Conservation (phyloP, 2,329 filamentous ascomycete genomes). For the Nemania serpens region DNA sequence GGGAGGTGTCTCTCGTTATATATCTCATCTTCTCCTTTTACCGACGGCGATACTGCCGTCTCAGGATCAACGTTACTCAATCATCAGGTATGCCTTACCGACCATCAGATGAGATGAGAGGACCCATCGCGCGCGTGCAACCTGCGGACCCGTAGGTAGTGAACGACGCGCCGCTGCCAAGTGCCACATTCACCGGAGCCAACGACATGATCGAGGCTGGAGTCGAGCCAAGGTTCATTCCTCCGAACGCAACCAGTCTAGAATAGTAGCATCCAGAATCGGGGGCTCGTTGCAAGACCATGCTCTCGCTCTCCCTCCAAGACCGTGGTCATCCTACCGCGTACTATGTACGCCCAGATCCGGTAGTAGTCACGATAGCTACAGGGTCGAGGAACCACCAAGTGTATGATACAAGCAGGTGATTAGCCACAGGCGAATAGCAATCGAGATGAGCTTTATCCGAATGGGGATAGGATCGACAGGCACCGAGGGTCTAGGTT, state of each 20-base stretch:
- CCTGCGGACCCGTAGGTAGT: slow-evolving; percentile 16
- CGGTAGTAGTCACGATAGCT: slow-evolving; percentile 24
- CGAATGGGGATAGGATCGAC: slow-evolving; percentile 26
- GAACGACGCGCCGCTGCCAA: slow-evolving; percentile 6
- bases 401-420: slow-evolving; percentile 35
- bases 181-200: slow-evolving; percentile 11
- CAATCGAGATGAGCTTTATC: slow-evolving; percentile 14
- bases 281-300: slow-evolving; percentile 21
- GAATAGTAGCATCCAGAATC: slow-evolving; percentile 22
- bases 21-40: slow-evolving; percentile 3
- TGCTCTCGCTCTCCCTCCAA: slow-evolving; percentile 8
- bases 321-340: slow-evolving; percentile 23
- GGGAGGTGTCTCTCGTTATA: slow-evolving; percentile 19
- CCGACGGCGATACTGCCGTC: slow-evolving; percentile 14
- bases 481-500: slow-evolving; percentile 22
- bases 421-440: slow-evolving; percentile 26
- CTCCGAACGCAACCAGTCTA: slow-evolving; percentile 7
- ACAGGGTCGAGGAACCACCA: slow-evolving; percentile 16
- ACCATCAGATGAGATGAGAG: slow-evolving; percentile 33
- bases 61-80: slow-evolving; percentile 37
- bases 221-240: slow-evolving; percentile 1
- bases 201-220: slow-evolving; percentile 6
- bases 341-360: slow-evolving; percentile 5
- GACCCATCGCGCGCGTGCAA: slow-evolving; percentile 32
- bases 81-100: slow-evolving; percentile 22